Evolutionary conservation across 148 eudicot species (phyloP).

Genomic region (Mesembryanthemum crystallinum): DNA sequence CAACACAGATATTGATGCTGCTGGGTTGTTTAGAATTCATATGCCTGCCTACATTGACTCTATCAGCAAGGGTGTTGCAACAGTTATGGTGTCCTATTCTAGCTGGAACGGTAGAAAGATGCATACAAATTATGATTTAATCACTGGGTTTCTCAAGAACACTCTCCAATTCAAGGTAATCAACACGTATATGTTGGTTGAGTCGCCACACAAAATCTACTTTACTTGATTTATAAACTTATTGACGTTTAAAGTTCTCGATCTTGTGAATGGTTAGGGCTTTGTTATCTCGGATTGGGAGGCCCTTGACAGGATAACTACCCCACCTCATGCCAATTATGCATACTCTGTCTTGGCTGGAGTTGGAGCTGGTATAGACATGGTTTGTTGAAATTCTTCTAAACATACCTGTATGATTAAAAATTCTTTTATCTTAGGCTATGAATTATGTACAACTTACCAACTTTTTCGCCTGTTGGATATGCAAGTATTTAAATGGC

Average conservation of each 20-base stretch:
- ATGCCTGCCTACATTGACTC: constrained; percentile 37
- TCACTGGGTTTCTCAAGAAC: constrained; percentile 31
- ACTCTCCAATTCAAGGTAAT: constrained; percentile 34
- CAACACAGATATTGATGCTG: constrained; percentile 25
- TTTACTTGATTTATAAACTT: neutral
- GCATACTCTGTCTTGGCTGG: constrained; percentile 28
- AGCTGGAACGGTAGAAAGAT: constrained; percentile 36
- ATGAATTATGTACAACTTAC: neutral
- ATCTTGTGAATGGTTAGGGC: constrained; percentile 13
- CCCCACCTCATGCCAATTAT: constrained; percentile 29
- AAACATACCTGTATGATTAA: neutral
- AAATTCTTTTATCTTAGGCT: neutral
- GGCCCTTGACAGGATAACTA: constrained; percentile 34
- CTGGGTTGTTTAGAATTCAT: constrained; percentile 29
- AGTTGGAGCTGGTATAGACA: constrained; percentile 35
- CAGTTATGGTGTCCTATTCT: constrained; percentile 35
- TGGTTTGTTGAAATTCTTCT: constrained; percentile 18
- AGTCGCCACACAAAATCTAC: neutral
- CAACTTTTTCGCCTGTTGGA: too few relatives aligned
- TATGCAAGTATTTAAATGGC: too few relatives aligned
- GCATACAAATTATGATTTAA: constrained; percentile 29
- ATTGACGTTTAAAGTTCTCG: neutral
- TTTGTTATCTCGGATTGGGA: constrained; percentile 34
- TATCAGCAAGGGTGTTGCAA: constrained; percentile 28
- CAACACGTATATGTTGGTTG: neutral